Conservation (phyloP, 2,329 filamentous ascomycete species). For the Alternaria angustiovoidea region DNA sequence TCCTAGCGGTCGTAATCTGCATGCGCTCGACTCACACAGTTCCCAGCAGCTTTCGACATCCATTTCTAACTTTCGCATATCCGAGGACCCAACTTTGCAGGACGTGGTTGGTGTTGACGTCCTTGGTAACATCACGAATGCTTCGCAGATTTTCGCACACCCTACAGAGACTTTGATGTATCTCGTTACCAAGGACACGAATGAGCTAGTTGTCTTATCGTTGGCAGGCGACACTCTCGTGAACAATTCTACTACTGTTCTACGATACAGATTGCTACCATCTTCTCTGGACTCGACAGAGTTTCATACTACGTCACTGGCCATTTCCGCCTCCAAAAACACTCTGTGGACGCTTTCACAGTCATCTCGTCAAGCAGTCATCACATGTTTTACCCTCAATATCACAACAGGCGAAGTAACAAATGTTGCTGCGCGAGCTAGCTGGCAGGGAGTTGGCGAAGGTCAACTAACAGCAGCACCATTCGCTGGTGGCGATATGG, state of each 20-base stretch:
- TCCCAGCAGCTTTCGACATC: slow-evolving; percentile 20
- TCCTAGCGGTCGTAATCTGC: slow-evolving; percentile 29
- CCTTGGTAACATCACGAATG: slow-evolving; percentile 26
- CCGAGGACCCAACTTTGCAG: background rate
- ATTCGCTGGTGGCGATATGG: slow-evolving; percentile 23
- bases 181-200: slow-evolving; percentile 29
- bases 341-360: slow-evolving; percentile 35
- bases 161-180: slow-evolving; percentile 25
- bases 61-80: slow-evolving; percentile 34
- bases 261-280: slow-evolving; percentile 22
- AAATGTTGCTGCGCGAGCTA: slow-evolving; percentile 23
- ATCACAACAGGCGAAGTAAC: slow-evolving; percentile 28
- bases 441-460: slow-evolving; percentile 23
- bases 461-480: slow-evolving; percentile 25
- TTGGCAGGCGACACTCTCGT: slow-evolving; percentile 4
- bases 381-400: slow-evolving; percentile 29
- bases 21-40: slow-evolving; percentile 29
- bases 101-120: slow-evolving; percentile 23
- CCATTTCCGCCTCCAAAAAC: slow-evolving; percentile 27
- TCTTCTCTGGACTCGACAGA: slow-evolving; percentile 18
- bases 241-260: background rate
- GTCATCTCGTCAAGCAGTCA: slow-evolving; percentile 21
- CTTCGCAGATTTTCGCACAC: slow-evolving; percentile 32
- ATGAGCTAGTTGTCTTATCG: slow-evolving; percentile 29
- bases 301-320: slow-evolving; percentile 24